Base-by-base conservation (phyloP, 1,284 basidiomycete genomes). In the Boletus sp. region DNA sequence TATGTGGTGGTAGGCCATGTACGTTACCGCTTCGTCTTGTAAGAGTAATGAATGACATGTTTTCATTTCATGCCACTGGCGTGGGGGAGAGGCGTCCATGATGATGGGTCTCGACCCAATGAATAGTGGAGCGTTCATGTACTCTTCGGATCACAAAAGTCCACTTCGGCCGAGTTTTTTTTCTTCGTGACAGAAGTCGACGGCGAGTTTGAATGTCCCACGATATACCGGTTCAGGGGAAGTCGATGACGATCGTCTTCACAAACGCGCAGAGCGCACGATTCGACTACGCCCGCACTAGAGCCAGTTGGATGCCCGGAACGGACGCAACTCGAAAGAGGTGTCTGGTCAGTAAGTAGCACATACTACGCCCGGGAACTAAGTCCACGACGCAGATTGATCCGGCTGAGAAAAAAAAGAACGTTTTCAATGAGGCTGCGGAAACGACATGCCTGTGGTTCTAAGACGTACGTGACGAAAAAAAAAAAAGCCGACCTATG, bases 31-130 rank as follows among this genome's bases (percentile, higher is more conserved):
- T 25, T 48, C 32, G n/a, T 17, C 35, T 5, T 29, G 41, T 46
- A 47, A 12, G 46, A 57, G 40, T 47, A 43, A 51, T 47, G 46
- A 58, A 14, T 46, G 44, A 38, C 57, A 35, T 40, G 39, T n/a
- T 35, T 43, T 43, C 16, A 32, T 40, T 47, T 41, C 41, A 29
- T 26, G 30, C 9, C 22, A 29, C 38, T 39, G 54, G 19, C 38
- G 33, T 19, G 27, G 20, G 25, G n/a, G n/a, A 32, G 34, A 16
- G 27, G 13, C 6, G n/a, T 27, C 35, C 9, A 17, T 12, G 25
- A 14, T 8, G 30, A 32, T 8, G 30, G 35, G 36, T 30, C 56
- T 56, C 29, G 57, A 50, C 38, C 4, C 7, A 16, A 7, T 32
- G 30, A 32, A 32, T 32, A 35, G 58, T 57, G 58, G 49, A 44